phyloP scores from a whole-genome alignment of 169 alveolate genomes.

The Babesia ovata region DNA sequence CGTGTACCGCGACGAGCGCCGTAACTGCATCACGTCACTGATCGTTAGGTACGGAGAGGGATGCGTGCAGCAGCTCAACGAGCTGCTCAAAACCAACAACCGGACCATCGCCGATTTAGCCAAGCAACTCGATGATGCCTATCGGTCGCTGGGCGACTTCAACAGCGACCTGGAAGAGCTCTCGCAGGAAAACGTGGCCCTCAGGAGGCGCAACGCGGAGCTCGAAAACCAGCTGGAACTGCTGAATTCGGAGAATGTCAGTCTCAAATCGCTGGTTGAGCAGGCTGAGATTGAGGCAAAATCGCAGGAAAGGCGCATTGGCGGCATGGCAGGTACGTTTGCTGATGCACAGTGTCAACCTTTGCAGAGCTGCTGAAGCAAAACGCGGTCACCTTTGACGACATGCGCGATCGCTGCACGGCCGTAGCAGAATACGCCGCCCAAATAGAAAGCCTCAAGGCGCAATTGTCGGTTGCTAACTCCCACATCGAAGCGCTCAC shows the following conservation, averaged over 20 bases:
- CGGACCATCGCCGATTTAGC: slow-evolving; percentile 41
- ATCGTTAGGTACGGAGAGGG: slow-evolving; percentile 65
- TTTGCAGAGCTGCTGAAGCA: slow-evolving; percentile 52
- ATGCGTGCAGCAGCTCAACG: slow-evolving; percentile 64
- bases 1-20: slow-evolving; percentile 48
- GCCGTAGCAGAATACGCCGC: slow-evolving; percentile 26
- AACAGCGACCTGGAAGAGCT: slow-evolving; percentile 50
- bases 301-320: slow-evolving; percentile 45
- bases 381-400: slow-evolving; percentile 50
- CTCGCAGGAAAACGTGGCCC: slow-evolving; percentile 37
- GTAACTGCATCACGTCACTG: slow-evolving; percentile 49
- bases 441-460: slow-evolving; percentile 35
- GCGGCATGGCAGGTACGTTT: slow-evolving; percentile 42
- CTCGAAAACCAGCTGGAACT: slow-evolving; percentile 35
- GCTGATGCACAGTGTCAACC: neutral
- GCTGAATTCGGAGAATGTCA: slow-evolving; percentile 44
- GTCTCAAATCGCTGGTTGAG: slow-evolving; percentile 36
- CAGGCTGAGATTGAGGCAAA: slow-evolving; percentile 57
- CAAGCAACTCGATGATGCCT: slow-evolving; percentile 33
- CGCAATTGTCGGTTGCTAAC: slow-evolving; percentile 33
- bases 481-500: slow-evolving; percentile 34
- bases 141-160: slow-evolving; percentile 46
- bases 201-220: slow-evolving; percentile 34
- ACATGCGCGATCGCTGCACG: slow-evolving; percentile 51
- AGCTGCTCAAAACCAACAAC: slow-evolving; percentile 59